Evolutionary conservation across 768 basidiomycete genomes (phyloP).

Genomic region (Boletus vermiculosoides): DNA sequence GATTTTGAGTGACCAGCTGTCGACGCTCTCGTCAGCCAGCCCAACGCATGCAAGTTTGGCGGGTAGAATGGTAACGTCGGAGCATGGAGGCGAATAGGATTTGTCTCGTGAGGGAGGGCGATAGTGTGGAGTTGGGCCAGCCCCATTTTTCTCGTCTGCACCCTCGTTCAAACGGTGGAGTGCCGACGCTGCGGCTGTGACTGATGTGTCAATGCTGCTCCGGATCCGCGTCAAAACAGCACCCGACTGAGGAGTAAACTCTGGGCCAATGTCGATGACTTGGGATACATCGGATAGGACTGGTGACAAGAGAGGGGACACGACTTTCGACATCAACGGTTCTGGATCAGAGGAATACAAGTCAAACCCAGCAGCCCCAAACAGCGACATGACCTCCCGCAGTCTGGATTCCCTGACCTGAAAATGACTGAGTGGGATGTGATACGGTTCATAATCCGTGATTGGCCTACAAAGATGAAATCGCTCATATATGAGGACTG

Average conservation of each 20-base stretch:
- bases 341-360: conserved; percentile 52
- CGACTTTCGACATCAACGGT: conserved; percentile 30
- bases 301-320: conserved; percentile 34
- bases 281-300: conserved; percentile 31
- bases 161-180: conserved; percentile 6
- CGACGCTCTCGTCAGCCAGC: conserved; percentile 62
- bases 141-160: conserved; percentile 2
- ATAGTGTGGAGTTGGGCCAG: conserved; percentile 6
- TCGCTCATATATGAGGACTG: conserved; percentile 83
- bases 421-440: conserved; percentile 3
- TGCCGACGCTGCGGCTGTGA: conserved; percentile 10
- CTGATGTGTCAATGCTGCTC: conserved; percentile 38
- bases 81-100: conserved; percentile 54
- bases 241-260: conserved; percentile 35
- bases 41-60: conserved; percentile 78
- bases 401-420: conserved; percentile 70
- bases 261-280: conserved; percentile 28
- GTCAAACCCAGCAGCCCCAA: conserved; percentile 64
- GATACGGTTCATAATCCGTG: neutral
- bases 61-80: conserved; percentile 61
- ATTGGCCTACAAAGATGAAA: conserved; percentile 66
- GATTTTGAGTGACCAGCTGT: conserved; percentile 75
- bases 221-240: conserved; percentile 51
- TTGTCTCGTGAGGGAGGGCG: conserved; percentile 33
- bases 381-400: conserved; percentile 57